Percentiles rank a stretch among this genome's conserved stretches.
Evolutionary conservation across 176 grass and related monocot genomes (phyloP).

Genomic region (Panicum miliaceum): DNA sequence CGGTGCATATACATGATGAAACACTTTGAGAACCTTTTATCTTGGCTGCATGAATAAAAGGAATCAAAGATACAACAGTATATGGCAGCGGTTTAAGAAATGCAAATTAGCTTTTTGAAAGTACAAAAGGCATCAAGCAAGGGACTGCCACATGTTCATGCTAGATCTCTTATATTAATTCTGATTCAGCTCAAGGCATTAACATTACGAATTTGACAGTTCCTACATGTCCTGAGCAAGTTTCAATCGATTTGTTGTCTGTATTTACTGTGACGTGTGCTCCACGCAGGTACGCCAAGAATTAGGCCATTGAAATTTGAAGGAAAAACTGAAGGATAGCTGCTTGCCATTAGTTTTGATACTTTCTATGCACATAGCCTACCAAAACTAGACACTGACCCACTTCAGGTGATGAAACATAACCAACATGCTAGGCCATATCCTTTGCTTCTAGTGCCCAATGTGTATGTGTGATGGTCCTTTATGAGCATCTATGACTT

Average conservation of each 20-base stretch:
- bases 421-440: too few relatives aligned
- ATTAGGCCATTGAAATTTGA: conserved; percentile 20
- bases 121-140: background rate
- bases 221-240: background rate
- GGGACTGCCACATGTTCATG: background rate
- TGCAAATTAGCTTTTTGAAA: background rate
- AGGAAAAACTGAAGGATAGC: background rate
- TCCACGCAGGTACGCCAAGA: conserved; percentile 25
- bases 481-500: conserved; percentile 43
- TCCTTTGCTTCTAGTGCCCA: background rate
- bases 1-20: background rate
- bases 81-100: background rate
- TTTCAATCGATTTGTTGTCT: conserved; percentile 21
- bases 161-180: background rate
- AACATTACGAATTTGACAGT: background rate
- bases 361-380: background rate
- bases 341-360: background rate
- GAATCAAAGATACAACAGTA: background rate
- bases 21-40: background rate
- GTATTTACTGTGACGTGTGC: conserved; percentile 42
- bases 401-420: too few relatives aligned
- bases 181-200: background rate
- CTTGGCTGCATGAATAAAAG: background rate
- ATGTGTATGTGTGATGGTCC: conserved; percentile 39
- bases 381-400: too few relatives aligned